These are phyloP conservation scores for Corynascus novoguineensis DNA, from an alignment of 495 filamentous ascomycete genomes.

Conservation along the genomic window DNA sequence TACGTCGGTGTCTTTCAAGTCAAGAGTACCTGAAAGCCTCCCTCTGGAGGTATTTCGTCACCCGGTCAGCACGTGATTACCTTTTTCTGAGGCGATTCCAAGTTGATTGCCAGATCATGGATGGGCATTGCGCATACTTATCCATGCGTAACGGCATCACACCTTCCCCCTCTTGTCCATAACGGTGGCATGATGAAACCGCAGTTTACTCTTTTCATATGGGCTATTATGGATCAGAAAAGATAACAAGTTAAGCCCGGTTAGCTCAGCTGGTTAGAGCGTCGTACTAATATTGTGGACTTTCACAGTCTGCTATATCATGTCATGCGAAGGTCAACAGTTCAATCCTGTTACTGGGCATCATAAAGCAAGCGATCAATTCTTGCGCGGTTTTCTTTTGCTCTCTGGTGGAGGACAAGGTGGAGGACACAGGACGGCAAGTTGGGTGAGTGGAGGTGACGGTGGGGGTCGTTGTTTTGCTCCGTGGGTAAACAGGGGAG, in stretches of 20 bases:
- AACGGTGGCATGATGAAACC: too few relatives aligned
- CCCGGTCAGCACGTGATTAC: too few relatives aligned
- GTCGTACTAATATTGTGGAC: slow-evolving; percentile 21
- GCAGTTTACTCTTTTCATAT: too few relatives aligned
- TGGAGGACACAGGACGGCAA: neutral
- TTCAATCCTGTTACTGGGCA: slow-evolving; percentile 25
- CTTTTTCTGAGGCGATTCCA: too few relatives aligned
- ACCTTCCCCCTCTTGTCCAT: too few relatives aligned
- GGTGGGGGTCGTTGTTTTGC: neutral
- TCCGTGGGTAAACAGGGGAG: neutral
- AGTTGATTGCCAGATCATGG: too few relatives aligned
- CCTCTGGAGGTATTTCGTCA: too few relatives aligned
- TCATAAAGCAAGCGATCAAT: neutral
- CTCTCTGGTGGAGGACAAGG: neutral
- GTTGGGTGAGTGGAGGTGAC: neutral
- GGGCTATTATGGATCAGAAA: too few relatives aligned
- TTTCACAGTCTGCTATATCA: slow-evolving; percentile 1
- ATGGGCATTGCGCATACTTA: too few relatives aligned
- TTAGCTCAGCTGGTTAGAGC: slow-evolving; percentile 27
- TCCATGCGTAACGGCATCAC: too few relatives aligned
- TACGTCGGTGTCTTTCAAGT: too few relatives aligned
- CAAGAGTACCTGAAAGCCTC: too few relatives aligned
- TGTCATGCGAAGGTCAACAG: slow-evolving; percentile 21
- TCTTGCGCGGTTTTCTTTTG: neutral
- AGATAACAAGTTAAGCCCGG: slow-evolving; percentile 10